Base-by-base conservation (phyloP, 495 filamentous ascomycete genomes). In the Tetracladium marchalianum region DNA sequence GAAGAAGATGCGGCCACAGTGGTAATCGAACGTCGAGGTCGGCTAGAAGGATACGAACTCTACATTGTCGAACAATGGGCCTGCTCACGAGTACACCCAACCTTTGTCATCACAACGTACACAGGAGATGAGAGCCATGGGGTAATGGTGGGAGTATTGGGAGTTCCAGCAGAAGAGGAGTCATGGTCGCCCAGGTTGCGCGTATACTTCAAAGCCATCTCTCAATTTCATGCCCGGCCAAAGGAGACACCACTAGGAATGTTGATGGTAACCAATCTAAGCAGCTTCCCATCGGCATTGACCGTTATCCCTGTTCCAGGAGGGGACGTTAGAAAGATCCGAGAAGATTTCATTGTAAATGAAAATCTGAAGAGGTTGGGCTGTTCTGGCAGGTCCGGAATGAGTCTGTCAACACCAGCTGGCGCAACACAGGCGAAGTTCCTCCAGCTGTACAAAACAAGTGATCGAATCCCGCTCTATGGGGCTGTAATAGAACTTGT, bases 31-130 rank as follows among this genome's bases (percentile, higher is more conserved):
- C 82, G 84, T 24, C 76, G 78, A 39, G 65, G 67, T 39, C 65
- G 70, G 27, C 73, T 98, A 16, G 63, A 78, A 39, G 93, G 93
- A 47, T 97, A 96, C 60, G 90, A 96, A 59, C 67, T 90, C 41
- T 97, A 97, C 66, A 64, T 97, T 32, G 89, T 98, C 46, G 92
- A 97, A 62, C 92, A 98, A 76, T 98, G 92, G 93, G 87, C 87
- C 10, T 95, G 88, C 62, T 95, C 90, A 7, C 79, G 92, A 44
- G 71, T 77, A 27, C 84, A 95, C 54, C 92, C 90, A 6, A 95
- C 90, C 19, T 86, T 92, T 51, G 77, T 94, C 22, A 95, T 98
- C 49, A 83, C 84, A 16, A 95, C 90, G 5, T 97, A 92, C 62
- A 96, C 93, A 0, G 93, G 92, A 13, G 85, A 95, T 54, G 70